Evolutionary conservation across 805 yeast species (phyloP).

Genomic region (Cyberlindnera sargentensis): DNA sequence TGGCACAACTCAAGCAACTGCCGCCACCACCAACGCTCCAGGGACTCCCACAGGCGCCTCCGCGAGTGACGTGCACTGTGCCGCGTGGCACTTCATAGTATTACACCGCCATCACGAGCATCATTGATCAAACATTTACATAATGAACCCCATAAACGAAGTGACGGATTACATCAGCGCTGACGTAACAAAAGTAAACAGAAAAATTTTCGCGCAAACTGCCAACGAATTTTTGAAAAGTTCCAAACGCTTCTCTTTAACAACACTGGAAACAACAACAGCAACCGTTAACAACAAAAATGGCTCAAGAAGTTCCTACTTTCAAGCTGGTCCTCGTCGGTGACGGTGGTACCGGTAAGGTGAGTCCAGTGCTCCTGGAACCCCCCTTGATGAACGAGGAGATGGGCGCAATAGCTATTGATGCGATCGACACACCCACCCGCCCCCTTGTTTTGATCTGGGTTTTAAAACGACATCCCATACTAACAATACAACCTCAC

Average conservation of each 20-base stretch:
- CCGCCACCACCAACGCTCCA: slow-evolving; percentile 23
- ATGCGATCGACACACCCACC: too few relatives aligned
- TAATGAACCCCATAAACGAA: too few relatives aligned
- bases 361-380: slow-evolving; percentile 25
- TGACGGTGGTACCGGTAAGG: slow-evolving; percentile 99
- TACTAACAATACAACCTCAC: slow-evolving; percentile 13
- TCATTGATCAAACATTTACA: too few relatives aligned
- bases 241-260: too few relatives aligned
- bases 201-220: too few relatives aligned
- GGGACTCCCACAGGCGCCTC: slow-evolving; percentile 21
- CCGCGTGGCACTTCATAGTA: background rate
- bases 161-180: too few relatives aligned
- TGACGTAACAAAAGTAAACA: too few relatives aligned
- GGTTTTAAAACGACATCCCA: too few relatives aligned
- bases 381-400: background rate
- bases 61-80: slow-evolving; percentile 15
- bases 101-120: too few relatives aligned
- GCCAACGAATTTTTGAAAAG: too few relatives aligned
- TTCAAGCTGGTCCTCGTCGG: slow-evolving; percentile 98
- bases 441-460: too few relatives aligned
- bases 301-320: slow-evolving; percentile 84
- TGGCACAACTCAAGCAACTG: slow-evolving; percentile 12
- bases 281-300: slow-evolving; percentile 20
- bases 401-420: background rate
- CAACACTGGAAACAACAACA: too few relatives aligned